Conservation (phyloP, 2,329 filamentous ascomycete genomes). For the Aspergillus latus region DNA sequence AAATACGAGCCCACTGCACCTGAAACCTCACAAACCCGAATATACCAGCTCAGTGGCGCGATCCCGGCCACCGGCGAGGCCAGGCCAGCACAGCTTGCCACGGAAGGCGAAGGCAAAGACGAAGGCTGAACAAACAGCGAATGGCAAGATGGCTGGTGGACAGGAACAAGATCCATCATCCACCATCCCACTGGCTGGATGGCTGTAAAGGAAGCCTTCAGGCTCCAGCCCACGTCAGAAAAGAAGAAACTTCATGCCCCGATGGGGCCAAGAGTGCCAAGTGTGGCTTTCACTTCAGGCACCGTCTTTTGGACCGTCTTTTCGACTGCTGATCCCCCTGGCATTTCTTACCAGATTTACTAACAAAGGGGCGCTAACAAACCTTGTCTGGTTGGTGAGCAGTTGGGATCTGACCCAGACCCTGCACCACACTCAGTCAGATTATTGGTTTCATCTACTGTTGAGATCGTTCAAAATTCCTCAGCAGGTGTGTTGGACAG, state of each 20-base stretch:
- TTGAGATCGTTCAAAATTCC: background rate
- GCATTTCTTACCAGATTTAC: constrained; percentile 2
- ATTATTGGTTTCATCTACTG: background rate
- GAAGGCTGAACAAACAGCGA: background rate
- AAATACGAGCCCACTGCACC: constrained; percentile 2
- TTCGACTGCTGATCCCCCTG: constrained; percentile 13
- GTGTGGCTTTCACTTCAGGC: constrained; percentile 10
- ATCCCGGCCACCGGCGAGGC: constrained; percentile 4
- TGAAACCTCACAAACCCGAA: constrained; percentile 9
- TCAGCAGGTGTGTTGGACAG: constrained; percentile 4
- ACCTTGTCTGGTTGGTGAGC: constrained; percentile 4
- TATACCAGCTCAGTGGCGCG: constrained; percentile 1
- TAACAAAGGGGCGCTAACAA: constrained; percentile 7
- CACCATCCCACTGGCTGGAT: background rate
- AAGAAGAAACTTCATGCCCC: background rate
- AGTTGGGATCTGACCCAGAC: background rate
- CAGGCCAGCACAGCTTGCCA: background rate
- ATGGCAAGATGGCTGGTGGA: constrained; percentile 1
- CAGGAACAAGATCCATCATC: background rate
- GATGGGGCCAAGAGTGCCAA: background rate
- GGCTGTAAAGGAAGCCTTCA: background rate
- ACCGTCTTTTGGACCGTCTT: constrained; percentile 8
- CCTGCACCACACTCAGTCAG: constrained; percentile 5
- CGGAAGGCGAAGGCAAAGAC: background rate
- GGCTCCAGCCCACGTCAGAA: constrained; percentile 14